Evolutionary conservation across 768 basidiomycete genomes (phyloP).

Genomic region (Naganishia vaughanmartiniae): DNA sequence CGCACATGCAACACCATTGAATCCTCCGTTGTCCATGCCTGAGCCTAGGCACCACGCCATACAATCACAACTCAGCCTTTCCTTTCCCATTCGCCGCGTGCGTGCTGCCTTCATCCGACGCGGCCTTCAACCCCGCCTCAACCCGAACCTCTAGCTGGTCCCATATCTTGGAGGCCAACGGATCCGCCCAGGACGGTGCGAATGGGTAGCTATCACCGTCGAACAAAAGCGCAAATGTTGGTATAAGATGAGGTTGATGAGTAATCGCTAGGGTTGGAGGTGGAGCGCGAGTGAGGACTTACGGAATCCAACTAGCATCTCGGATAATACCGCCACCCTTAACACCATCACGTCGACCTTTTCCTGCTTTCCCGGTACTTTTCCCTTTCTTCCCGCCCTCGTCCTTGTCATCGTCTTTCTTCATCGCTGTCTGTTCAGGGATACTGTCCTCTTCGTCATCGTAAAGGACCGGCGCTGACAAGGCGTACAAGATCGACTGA

Average conservation of each 20-base stretch:
- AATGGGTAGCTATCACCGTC: constrained; percentile 1
- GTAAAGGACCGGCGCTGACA: constrained; percentile 56
- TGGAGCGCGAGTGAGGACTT: neutral
- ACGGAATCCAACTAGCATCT: constrained; percentile 23
- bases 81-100: neutral
- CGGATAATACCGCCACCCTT: constrained; percentile 25
- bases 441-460: constrained; percentile 20
- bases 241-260: neutral
- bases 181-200: constrained; percentile 13
- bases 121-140: constrained; percentile 22
- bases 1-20: too few species aligned
- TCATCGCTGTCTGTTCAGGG: neutral
- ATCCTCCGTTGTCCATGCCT: too few species aligned
- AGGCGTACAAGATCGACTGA: constrained; percentile 75
- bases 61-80: constrained; percentile 11
- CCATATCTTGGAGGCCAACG: constrained; percentile 23
- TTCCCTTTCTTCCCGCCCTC: neutral
- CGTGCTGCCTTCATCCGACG: neutral
- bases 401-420: neutral
- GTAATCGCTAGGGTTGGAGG: neutral
- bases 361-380: neutral
- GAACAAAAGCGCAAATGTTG: neutral
- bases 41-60: too few species aligned
- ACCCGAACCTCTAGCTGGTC: constrained; percentile 19
- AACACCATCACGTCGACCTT: constrained; percentile 22